A percentile compares a stretch with the other conserved stretches of the same genome.
phyloP scores from a whole-genome alignment of 345 rosid species.

The Salix dunnii region DNA sequence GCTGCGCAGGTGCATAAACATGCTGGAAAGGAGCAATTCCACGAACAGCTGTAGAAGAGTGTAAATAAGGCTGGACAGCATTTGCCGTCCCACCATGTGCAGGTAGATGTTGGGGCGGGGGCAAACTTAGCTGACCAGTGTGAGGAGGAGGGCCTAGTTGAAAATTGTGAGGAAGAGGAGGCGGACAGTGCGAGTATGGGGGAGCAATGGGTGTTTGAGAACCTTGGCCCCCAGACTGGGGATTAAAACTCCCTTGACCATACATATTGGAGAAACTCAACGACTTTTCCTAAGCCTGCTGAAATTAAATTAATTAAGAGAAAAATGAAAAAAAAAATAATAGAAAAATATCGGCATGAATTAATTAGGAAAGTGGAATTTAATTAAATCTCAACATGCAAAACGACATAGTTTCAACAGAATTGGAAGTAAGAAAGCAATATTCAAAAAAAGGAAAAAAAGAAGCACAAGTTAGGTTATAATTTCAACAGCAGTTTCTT shows the following conservation, averaged over 20 bases:
- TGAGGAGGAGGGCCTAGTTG: slow-evolving; percentile 31
- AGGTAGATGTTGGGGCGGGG: slow-evolving; percentile 27
- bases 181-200: slow-evolving; percentile 29
- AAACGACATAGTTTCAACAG: not conserved
- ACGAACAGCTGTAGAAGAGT: slow-evolving; percentile 12
- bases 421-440: not conserved
- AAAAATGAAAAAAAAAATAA: too few relatives aligned
- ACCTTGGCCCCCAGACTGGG: slow-evolving; percentile 33
- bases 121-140: slow-evolving; percentile 22
- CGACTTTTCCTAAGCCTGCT: not conserved
- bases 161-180: slow-evolving; percentile 22
- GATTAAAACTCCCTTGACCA: slow-evolving; percentile 31
- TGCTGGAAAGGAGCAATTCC: slow-evolving; percentile 26
- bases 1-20: slow-evolving; percentile 30
- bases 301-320: not conserved
- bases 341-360: not conserved
- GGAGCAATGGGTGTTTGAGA: slow-evolving; percentile 32
- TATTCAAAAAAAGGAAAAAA: not conserved
- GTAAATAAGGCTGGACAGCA: slow-evolving; percentile 33
- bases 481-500: not conserved
- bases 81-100: slow-evolving; percentile 26
- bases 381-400: not conserved
- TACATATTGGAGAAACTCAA: slow-evolving; percentile 22
- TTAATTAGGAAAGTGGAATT: not conserved
- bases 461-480: too few relatives aligned